Evolutionary conservation across 2,329 filamentous ascomycete genomes (phyloP).

Genomic region (Phyllachora maydis): DNA sequence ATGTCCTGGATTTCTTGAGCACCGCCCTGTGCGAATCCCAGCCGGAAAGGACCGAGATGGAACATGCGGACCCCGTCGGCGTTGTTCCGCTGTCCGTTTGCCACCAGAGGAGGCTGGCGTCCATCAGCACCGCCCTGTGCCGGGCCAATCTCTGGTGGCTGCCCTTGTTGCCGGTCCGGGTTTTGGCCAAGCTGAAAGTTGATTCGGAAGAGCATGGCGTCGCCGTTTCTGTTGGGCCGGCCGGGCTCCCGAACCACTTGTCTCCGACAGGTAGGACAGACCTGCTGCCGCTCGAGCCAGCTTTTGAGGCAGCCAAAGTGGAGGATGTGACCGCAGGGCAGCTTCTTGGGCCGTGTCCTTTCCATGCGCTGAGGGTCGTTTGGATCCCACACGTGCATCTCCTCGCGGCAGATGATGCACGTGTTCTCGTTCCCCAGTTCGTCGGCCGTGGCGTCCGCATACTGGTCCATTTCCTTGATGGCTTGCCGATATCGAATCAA

Average conservation of each 20-base stretch:
- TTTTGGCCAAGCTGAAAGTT: conserved; percentile 10
- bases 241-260: conserved; percentile 48
- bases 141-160: too few species aligned
- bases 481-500: conserved; percentile 81
- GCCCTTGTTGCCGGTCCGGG: conserved; percentile 7
- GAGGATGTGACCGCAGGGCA: conserved; percentile 88
- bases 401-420: conserved; percentile 93
- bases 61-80: conserved; percentile 14
- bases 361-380: conserved; percentile 55
- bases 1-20: conserved; percentile 43
- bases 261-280: conserved; percentile 82
- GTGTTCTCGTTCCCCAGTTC: conserved; percentile 76
- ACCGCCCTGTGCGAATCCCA: conserved; percentile 57
- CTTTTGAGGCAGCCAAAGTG: conserved; percentile 90
- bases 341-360: conserved; percentile 74
- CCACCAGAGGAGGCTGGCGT: too few species aligned
- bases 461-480: conserved; percentile 84
- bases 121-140: conserved; percentile 10
- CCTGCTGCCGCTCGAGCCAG: conserved; percentile 93
- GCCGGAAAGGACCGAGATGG: conserved; percentile 46
- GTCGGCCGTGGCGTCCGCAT: conserved; percentile 74
- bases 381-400: conserved; percentile 67
- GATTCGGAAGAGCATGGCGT: conserved; percentile 13
- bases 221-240: conserved; percentile 12
- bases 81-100: conserved; percentile 12